Base-by-base conservation (phyloP, 768 basidiomycete species). In the Tulasnella sp. region DNA sequence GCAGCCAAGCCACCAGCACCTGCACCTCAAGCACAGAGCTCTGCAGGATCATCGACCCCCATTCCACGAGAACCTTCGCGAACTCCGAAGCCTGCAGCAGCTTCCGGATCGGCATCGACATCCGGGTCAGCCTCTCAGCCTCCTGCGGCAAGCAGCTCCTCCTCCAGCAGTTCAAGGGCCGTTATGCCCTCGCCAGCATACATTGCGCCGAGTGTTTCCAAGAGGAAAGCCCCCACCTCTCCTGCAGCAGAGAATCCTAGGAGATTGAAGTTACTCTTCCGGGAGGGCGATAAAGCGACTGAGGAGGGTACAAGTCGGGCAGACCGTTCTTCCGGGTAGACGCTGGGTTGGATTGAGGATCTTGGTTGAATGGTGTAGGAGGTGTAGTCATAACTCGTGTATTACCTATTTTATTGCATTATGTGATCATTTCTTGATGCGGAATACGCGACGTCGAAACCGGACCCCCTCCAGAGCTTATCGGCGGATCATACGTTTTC, bases 371-470 rank as follows among this genome's bases (percentile, higher is more conserved):
- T 68, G 62, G 31, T n/a, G 52, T 18, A 16, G 62, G 62, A 4
- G 10, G 24, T 68, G 31, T 68, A 68, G 62, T 27, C 62, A 68
- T 68, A 31, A 12, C 31, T 36, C 62, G 24, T 68, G 62, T 68
- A 68, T 36, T 19, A 68, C 62, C 34, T 68, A 68, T 68, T 68
- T 68, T 68, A 68, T 68, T 68, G 62, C 62, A 36, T 68, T 68
- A 68, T 68, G 62, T 68, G 62, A 52, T 52, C 2, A 52, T n/a
- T 52, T 52, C 52, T 52, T 52, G 52, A 52, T n/a, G 21, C 52
- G 21, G 52, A 24, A 24, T n/a, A 7, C 39, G 39, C 10, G 10
- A 10, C 39, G 39, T n/a, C 39, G 39, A 40, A 10, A 40, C 39
- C 5, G 39, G 10, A 10, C 39, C n/a, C n/a, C n/a, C n/a, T n/a